Evolutionary conservation across 176 grass and related monocot genomes (phyloP), one percentile per base, ranked within the genome.

Genomic region (Hyparrhenia diplandra): DNA sequence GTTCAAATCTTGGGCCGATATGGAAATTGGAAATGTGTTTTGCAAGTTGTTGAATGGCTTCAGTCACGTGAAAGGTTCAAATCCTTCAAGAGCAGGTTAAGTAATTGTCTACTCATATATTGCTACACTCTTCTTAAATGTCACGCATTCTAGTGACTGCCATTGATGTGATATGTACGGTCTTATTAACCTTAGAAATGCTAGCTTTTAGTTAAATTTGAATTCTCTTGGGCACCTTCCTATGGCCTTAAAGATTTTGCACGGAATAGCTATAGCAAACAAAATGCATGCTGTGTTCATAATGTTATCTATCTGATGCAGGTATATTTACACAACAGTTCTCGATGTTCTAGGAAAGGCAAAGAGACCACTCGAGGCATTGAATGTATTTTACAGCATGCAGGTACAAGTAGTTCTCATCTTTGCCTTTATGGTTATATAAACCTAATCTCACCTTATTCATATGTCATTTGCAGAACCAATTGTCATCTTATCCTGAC

Each of bases 21-120:
- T 82, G 90, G 92, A 58, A 98, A 98, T 80, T 98, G 95, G 95
- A 95, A 85, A 86, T 47, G 84, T 74, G 90, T 90, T 73, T 73
- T 98, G 75, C 95, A 98, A 86, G 86, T 98, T 86, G 88, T 95
- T 84, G 88, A 98, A 87, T 98, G 95, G 92, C 88, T 98, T 83
- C 81, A 95, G 65, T 91, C 95, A n/a, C 84, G 59, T 64, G 95
- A 95, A 85, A 91, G 90, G 87, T 98, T 98, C 82, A 91, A 94
- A 71, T 94, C 95, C 40, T 91, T 87, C 75, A 94, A 89, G 85
- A 85, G 84, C 84, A 93, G 95, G 95, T 98, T 73, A 55, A 76
- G 28, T 67, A 63, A 63, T 75, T 75, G 6, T 16, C 25, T 2
- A 11, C 24, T 75, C 65, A 54, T 61, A 39, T 83, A 35, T 67